Evolutionary conservation across 768 basidiomycete species (phyloP), one percentile per base, ranked within the genome.

Genomic region (Postia placenta): DNA sequence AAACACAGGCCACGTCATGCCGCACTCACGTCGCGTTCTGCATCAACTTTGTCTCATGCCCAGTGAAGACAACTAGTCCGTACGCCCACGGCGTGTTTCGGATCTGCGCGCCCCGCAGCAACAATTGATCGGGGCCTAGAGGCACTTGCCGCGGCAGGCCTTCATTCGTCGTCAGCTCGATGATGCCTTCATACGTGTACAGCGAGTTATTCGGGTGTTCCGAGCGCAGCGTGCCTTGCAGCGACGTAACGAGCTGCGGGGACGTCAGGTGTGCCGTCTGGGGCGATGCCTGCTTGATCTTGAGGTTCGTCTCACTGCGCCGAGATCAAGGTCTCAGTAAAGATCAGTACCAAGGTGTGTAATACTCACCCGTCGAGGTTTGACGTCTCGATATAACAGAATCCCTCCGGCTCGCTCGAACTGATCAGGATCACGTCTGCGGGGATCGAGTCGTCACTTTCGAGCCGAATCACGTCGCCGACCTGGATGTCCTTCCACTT

Each of bases 11-110:
- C 38, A 5, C 25, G 11, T 19, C 19, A 9, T 39, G 14, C 4
- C 3, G 15, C 28, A 22, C 91, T 70, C 61, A 93, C 92, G 94
- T 97, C 37, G 96, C 95, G 60, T 98, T 98, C 51, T 91, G 80
- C 92, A 98, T 94, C 30, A 99, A 68, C 67, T 99, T 99, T 17
- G 96, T 98, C 72, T 99, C 94, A 61, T 98, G 96, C 0, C 96
- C 96, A 0, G 93, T 95, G 58, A 92, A 97, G 36, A 98, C 87
- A 27, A 85, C 85, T 6, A 99, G 63, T 11, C 94, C 95, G 65
- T 97, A 98, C 24, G 89, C 79, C 96, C 96, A 99, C 7, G 87
- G 83, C 2, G 96, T 98, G 65, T 99, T 99, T 48, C 96, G 78
- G 49, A 99, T 64, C 64, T 99, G 96, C 24, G 96, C 94, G 1